Base-by-base conservation (phyloP, 495 filamentous ascomycete genomes). In the Daldinia caldariorum region DNA sequence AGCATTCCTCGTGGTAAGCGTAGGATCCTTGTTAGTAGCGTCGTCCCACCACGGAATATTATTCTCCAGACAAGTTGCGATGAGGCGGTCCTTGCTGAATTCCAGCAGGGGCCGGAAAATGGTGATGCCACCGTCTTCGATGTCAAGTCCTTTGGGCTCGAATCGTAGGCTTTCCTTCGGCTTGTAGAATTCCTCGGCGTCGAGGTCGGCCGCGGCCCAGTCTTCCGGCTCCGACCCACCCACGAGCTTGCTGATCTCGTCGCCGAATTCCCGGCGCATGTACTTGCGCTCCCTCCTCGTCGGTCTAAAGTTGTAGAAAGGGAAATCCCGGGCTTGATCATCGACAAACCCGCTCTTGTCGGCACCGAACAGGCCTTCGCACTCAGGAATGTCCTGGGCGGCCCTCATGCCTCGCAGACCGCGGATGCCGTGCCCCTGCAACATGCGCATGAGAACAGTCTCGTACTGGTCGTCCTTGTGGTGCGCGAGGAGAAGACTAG, bases 391-490 rank as follows among this genome's bases (percentile, higher is more conserved):
- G 26, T 86, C 82, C 14, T 84, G 79, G 3, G 86, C 79, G 10
- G 79, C 49, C 37, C 80, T 84, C 63, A 98, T 97, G 0, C 92
- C 93, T 5, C 80, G 79, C 37, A 97, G 80, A 0, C 91, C 93
- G n/a, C 83, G 75, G 26, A 85, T 84, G 9, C 83, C 80, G 45
- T 90, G 88, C 6, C 89, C 87, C 18, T 79, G 76, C 0, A 88
- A 78, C 41, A 97, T 74, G 47, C 93, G 83, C 87, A 91, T 89
- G 45, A 99, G 75, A 4, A 96, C 84, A 0, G 94, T 97, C 78
- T 99, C 95, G 39, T 92, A 91, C 70, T 91, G 89, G 75, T 98
- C 94, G 74, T 94, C 91, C 67, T 85, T 82, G 77, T 97, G 94
- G 76, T 99, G 94, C 6, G 89, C 94, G 37, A 92, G 78, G 2